Conservation (phyloP, 2,329 filamentous ascomycete species). For the Bisporella sp. region DNA sequence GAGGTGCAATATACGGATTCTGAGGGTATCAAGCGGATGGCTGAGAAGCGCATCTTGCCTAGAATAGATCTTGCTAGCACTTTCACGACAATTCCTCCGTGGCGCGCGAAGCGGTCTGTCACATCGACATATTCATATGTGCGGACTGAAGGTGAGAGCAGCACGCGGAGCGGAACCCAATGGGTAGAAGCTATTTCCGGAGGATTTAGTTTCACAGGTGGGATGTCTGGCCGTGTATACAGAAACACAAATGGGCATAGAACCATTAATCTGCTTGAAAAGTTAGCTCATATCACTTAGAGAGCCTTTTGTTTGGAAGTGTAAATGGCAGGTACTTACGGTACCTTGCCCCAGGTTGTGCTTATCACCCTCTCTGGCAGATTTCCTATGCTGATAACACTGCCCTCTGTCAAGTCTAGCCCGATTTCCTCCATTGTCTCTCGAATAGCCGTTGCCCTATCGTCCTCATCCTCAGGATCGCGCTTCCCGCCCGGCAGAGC, state of each 20-base stretch:
- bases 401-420: constrained; percentile 44
- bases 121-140: constrained; percentile 59
- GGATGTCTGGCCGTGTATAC: constrained; percentile 46
- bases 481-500: constrained; percentile 58
- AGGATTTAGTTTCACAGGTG: constrained; percentile 55
- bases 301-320: neutral
- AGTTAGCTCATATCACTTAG: no score
- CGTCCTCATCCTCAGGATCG: constrained; percentile 56
- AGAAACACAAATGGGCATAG: constrained; percentile 64
- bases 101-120: constrained; percentile 51
- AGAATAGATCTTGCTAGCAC: constrained; percentile 48
- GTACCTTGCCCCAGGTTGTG: constrained; percentile 58
- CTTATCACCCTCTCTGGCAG: constrained; percentile 60
- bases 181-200: constrained; percentile 62
- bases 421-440: constrained; percentile 64
- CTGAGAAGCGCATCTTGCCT: constrained; percentile 62
- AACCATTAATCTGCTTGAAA: constrained; percentile 50
- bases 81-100: constrained; percentile 45
- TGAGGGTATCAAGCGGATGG: constrained; percentile 53
- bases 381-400: constrained; percentile 47
- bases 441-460: constrained; percentile 53
- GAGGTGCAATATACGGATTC: constrained; percentile 52
- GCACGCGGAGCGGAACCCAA: constrained; percentile 58
- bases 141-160: constrained; percentile 52
- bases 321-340: constrained; percentile 34